phyloP scores from a whole-genome alignment of 305 asterid species.

The Caryopteris hybrid region DNA sequence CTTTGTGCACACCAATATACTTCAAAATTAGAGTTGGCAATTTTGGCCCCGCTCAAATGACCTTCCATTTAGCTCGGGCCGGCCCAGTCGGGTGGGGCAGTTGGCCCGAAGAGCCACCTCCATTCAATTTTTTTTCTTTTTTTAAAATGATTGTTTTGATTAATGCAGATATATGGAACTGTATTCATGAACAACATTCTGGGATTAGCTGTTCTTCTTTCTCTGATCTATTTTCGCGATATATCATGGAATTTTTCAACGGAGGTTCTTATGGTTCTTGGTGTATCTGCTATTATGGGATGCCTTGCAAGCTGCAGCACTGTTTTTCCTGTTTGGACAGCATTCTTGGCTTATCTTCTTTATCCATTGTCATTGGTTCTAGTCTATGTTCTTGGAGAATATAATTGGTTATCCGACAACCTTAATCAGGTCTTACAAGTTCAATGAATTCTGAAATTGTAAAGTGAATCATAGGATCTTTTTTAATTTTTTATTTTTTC shows the following conservation, averaged over 20 bases:
- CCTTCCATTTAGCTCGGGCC: no score
- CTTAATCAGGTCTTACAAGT: background rate
- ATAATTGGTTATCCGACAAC: slow-evolving; percentile 18
- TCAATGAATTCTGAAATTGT: slow-evolving; percentile 3
- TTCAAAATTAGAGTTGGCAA: background rate
- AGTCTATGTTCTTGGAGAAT: slow-evolving; percentile 31
- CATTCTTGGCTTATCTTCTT: slow-evolving; percentile 31
- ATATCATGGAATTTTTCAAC: slow-evolving; percentile 34
- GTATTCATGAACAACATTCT: slow-evolving; percentile 46
- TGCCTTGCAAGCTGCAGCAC: slow-evolving; percentile 27
- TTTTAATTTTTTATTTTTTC: background rate
- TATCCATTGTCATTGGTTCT: slow-evolving; percentile 39
- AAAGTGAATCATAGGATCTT: background rate
- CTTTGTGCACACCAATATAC: background rate
- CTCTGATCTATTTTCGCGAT: slow-evolving; percentile 31
- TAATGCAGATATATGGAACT: slow-evolving; percentile 44
- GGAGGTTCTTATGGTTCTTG: slow-evolving; percentile 29
- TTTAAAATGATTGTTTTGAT: background rate
- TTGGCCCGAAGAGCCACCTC: no score
- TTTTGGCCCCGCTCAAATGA: no score
- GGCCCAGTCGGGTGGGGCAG: no score
- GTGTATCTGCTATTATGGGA: slow-evolving; percentile 36
- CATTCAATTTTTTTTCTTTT: no score
- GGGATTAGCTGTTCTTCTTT: slow-evolving; percentile 39
- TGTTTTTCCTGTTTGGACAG: slow-evolving; percentile 35